A percentile compares a stretch with the other conserved stretches of the same genome.
Conservation (phyloP, 139 green algal species). For the Marvania coccoides region DNA sequence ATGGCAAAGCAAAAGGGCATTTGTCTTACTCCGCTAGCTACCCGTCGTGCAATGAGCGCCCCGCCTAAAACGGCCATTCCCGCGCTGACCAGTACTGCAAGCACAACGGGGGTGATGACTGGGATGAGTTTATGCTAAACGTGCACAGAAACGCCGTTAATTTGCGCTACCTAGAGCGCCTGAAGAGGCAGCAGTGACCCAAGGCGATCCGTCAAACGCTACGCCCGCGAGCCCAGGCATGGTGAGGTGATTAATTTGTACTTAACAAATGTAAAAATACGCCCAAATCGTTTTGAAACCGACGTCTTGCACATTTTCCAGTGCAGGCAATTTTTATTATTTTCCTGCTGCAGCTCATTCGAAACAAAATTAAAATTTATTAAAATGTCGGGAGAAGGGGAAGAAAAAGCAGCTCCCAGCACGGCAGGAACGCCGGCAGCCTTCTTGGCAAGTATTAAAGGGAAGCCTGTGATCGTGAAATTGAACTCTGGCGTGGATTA, state of each 20-base stretch:
- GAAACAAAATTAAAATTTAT: not conserved
- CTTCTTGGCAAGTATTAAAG: conserved; percentile 90
- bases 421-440: conserved; percentile 67
- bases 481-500: conserved; percentile 98
- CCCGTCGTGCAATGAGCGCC: not conserved
- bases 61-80: conserved; percentile 9
- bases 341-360: not conserved
- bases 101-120: no score
- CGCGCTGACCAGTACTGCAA: conserved; percentile 18
- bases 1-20: not conserved
- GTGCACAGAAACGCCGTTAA: not conserved
- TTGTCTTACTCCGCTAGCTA: not conserved
- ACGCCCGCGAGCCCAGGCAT: not conserved
- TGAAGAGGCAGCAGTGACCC: conserved; percentile 23
- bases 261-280: not conserved
- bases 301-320: not conserved
- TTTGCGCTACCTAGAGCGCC: conserved; percentile 11
- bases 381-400: not conserved
- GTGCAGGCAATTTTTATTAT: not conserved
- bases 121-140: not conserved
- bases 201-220: conserved; percentile 15
- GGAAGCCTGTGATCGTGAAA: conserved; percentile 92
- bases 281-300: not conserved
- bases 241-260: not conserved
- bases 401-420: not conserved